These are phyloP conservation scores for Ballota nigra DNA, from an alignment of 257 asterid genomes.

Conservation along the genomic window DNA sequence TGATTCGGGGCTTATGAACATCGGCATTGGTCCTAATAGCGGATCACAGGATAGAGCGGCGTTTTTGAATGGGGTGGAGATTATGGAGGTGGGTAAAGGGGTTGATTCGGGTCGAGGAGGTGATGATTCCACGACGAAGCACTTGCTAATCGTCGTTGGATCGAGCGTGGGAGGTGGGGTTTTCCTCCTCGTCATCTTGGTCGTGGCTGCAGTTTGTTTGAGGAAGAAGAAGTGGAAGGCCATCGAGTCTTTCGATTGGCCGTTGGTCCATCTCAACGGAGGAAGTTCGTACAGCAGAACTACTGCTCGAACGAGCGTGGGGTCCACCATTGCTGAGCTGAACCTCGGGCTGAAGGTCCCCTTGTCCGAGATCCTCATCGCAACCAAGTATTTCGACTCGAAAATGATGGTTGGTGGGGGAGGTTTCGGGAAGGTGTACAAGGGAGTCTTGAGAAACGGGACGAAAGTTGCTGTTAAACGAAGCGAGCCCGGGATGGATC, in stretches of 20 bases:
- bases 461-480: conserved; percentile 60
- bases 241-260: conserved; percentile 29
- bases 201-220: conserved; percentile 8
- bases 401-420: conserved; percentile 51
- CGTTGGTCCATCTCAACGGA: conserved; percentile 12
- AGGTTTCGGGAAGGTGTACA: conserved; percentile 69
- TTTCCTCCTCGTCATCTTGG: conserved; percentile 8
- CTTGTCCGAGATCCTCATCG: conserved; percentile 33
- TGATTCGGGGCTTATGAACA: conserved; percentile 40
- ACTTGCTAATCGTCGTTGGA: conserved; percentile 26
- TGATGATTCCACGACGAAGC: not conserved
- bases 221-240: conserved; percentile 28
- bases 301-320: conserved; percentile 19
- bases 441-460: conserved; percentile 43
- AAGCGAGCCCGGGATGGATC: conserved; percentile 51
- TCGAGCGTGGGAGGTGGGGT: conserved; percentile 35
- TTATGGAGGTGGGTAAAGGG: conserved; percentile 42
- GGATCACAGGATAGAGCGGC: not conserved
- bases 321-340: conserved; percentile 28
- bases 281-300: conserved; percentile 36
- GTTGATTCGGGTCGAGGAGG: not conserved
- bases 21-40: conserved; percentile 34
- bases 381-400: conserved; percentile 43
- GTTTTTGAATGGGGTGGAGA: conserved; percentile 61
- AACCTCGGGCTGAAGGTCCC: conserved; percentile 54